phyloP scores from a whole-genome alignment of 495 filamentous ascomycete genomes.

The Xylaria scruposa region DNA sequence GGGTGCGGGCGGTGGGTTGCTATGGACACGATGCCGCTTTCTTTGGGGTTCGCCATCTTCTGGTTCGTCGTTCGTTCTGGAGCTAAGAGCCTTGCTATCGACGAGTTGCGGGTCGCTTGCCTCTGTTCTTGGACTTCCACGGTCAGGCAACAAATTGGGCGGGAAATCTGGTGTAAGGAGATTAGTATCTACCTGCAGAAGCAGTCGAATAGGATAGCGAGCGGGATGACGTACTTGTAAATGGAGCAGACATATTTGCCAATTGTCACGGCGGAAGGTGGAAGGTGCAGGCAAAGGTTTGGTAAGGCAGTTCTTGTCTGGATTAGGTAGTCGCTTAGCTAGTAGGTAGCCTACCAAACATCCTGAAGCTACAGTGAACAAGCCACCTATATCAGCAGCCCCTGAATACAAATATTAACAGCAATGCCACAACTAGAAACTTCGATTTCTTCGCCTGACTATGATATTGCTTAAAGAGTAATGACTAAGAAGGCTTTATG shows the following conservation, averaged over 20 bases:
- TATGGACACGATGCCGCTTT: constrained; percentile 20
- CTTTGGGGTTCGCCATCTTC: constrained; percentile 3
- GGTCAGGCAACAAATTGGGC: not conserved
- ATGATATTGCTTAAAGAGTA: not conserved
- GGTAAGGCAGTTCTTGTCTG: not conserved
- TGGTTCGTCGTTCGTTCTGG: not conserved
- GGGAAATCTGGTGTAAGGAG: not conserved
- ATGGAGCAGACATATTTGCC: constrained; percentile 3
- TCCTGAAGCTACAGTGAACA: constrained; percentile 4
- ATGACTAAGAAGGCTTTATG: not conserved
- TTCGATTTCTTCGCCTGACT: not conserved
- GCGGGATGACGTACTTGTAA: constrained; percentile 7
- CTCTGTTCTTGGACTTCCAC: not conserved
- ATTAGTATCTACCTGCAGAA: not conserved
- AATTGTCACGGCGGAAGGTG: not conserved
- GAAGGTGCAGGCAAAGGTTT: not conserved
- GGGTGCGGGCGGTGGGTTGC: not conserved
- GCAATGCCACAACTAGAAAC: not conserved
- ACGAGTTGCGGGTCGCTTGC: not conserved
- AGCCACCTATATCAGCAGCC: not conserved
- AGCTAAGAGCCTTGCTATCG: not conserved
- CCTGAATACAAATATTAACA: not conserved
- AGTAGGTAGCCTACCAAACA: too few relatives aligned
- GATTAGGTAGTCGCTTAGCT: not conserved
- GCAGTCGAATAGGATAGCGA: not conserved